A percentile compares a stretch with the other conserved stretches of the same genome.
phyloP scores from a whole-genome alignment of 805 yeast genomes.

The Lipomyces spencermartinsiae region DNA sequence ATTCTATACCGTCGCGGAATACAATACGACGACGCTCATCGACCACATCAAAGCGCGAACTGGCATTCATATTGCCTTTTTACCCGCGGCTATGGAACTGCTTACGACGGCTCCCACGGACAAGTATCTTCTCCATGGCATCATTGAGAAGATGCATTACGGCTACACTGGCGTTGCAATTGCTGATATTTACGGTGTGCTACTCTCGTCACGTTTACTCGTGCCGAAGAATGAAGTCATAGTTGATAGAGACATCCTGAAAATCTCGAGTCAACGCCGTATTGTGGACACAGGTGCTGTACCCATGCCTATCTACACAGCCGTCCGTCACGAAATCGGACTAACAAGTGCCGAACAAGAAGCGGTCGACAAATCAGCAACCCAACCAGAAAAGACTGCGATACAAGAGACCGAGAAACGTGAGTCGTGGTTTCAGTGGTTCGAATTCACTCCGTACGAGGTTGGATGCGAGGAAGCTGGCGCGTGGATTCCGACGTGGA shows the following conservation, averaged over 20 bases:
- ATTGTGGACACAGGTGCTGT: slow-evolving; percentile 37
- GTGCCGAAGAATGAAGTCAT: slow-evolving; percentile 33
- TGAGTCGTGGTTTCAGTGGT: slow-evolving; percentile 40
- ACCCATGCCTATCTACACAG: slow-evolving; percentile 41
- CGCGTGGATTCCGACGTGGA: slow-evolving; percentile 43
- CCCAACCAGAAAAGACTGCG: slow-evolving; percentile 3
- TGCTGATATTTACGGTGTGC: slow-evolving; percentile 38
- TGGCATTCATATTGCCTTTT: slow-evolving; percentile 35
- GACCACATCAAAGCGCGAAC: slow-evolving; percentile 36
- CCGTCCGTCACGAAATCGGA: slow-evolving; percentile 41
- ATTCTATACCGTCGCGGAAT: slow-evolving; percentile 36
- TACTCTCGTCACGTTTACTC: slow-evolving; percentile 37
- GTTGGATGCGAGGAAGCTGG: slow-evolving; percentile 40
- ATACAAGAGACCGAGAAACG: slow-evolving; percentile 11
- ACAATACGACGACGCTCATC: slow-evolving; percentile 23
- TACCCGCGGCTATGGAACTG: slow-evolving; percentile 34
- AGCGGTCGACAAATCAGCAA: slow-evolving; percentile 15
- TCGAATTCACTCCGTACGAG: slow-evolving; percentile 41
- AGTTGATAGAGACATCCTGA: slow-evolving; percentile 30
- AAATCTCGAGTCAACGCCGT: slow-evolving; percentile 36
- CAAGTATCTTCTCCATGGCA: slow-evolving; percentile 36
- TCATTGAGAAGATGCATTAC: slow-evolving; percentile 33
- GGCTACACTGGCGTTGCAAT: slow-evolving; percentile 24
- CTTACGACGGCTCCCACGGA: slow-evolving; percentile 37
- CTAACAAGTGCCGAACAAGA: slow-evolving; percentile 21